Evolutionary conservation across 2,329 filamentous ascomycete genomes (phyloP).

Genomic region (Pseudogymnoascus sp.): DNA sequence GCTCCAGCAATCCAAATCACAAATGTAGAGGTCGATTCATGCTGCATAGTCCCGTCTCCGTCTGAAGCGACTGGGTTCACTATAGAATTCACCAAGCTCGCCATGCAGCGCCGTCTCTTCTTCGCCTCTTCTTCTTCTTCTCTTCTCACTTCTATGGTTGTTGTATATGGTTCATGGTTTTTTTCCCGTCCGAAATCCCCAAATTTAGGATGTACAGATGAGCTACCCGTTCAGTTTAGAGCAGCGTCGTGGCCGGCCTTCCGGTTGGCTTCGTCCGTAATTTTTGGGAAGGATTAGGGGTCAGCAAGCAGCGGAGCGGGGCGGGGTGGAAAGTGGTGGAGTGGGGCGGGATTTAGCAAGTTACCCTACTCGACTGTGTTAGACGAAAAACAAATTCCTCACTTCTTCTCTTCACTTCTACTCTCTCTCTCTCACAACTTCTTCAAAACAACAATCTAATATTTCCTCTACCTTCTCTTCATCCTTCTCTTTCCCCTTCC

Average conservation of each 20-base stretch:
- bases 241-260: background rate
- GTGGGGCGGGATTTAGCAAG: background rate
- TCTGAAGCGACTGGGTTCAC: background rate
- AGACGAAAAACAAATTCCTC: conserved; percentile 11
- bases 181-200: background rate
- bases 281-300: background rate
- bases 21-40: conserved; percentile 17
- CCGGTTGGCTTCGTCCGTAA: conserved; percentile 10
- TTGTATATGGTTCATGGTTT: conserved; percentile 7
- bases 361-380: background rate
- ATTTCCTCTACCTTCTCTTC: background rate
- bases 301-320: background rate
- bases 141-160: conserved; percentile 4
- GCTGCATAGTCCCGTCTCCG: conserved; percentile 1
- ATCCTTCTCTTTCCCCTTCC: background rate
- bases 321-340: background rate
- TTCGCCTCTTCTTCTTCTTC: background rate
- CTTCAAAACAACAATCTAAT: conserved; percentile 1
- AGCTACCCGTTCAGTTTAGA: conserved; percentile 9
- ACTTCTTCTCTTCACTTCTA: conserved; percentile 2
- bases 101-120: conserved; percentile 2
- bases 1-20: conserved; percentile 36
- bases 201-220: background rate
- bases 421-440: conserved; percentile 10
- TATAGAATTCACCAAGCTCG: background rate